Percentiles rank a stretch among this genome's conserved stretches.
These are phyloP conservation scores for Solanum lycopersicoides DNA, from an alignment of 257 asterid species.

Conservation along the genomic window DNA sequence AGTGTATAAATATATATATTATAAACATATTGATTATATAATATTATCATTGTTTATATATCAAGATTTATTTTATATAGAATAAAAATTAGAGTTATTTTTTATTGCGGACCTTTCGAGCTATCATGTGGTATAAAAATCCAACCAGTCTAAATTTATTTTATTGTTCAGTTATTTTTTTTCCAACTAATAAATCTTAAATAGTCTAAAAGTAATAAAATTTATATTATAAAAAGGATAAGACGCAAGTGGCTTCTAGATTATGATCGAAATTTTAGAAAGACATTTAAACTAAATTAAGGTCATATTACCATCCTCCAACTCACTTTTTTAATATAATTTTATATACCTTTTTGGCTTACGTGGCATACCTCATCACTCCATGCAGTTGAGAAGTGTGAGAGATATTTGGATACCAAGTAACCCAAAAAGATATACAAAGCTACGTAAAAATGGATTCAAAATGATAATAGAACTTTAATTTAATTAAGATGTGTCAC, in stretches of 20 bases:
- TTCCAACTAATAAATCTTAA: not conserved
- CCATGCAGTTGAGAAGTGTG: accelerated
- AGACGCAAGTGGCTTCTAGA: too few relatives aligned
- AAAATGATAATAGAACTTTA: too few relatives aligned
- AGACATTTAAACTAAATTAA: too few relatives aligned
- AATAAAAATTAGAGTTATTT: not conserved
- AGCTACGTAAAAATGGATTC: accelerated
- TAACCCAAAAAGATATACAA: too few relatives aligned
- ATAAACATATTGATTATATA: not conserved
- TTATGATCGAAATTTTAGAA: too few relatives aligned
- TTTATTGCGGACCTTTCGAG: not conserved
- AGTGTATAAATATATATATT: not conserved
- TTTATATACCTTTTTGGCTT: too few relatives aligned
- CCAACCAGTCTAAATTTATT: not conserved
- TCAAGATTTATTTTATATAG: not conserved
- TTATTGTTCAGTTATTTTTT: not conserved
- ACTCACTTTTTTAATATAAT: too few relatives aligned
- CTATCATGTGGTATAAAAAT: not conserved
- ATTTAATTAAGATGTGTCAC: too few relatives aligned
- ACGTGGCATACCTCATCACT: too few relatives aligned
- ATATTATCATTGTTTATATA: not conserved
- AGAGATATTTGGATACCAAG: too few relatives aligned
- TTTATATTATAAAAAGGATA: not conserved
- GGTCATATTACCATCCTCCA: too few relatives aligned
- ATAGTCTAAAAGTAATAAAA: not conserved